Conservation (phyloP, 192 early-diverging fungal genomes). For the Podila epigama region DNA sequence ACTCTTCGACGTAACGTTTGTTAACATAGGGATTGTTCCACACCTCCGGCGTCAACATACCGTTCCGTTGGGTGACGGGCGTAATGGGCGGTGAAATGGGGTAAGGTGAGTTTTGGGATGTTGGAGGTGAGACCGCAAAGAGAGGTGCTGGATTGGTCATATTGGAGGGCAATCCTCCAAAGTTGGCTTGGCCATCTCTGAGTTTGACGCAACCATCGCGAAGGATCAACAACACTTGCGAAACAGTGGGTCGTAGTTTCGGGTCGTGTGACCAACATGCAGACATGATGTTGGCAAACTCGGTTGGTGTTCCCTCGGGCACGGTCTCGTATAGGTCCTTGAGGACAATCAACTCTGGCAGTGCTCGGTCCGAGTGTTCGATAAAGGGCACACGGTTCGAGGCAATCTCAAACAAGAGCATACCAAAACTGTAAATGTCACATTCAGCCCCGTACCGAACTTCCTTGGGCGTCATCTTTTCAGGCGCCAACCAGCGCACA, state of each 20-base stretch:
- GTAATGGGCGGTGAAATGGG: constrained; percentile 24
- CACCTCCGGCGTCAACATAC: constrained; percentile 22
- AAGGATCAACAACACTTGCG: constrained; percentile 35
- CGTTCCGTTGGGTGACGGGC: constrained; percentile 8
- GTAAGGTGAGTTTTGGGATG: neutral
- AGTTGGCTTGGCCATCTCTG: neutral
- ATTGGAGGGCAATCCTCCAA: constrained; percentile 13
- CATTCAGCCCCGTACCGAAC: constrained; percentile 40
- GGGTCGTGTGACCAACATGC: constrained; percentile 48
- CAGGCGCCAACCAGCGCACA: constrained; percentile 46
- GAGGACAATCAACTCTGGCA: constrained; percentile 44
- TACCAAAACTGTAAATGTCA: constrained; percentile 47
- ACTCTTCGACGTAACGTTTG: constrained; percentile 24
- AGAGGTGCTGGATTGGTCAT: constrained; percentile 23
- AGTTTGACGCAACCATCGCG: constrained; percentile 20
- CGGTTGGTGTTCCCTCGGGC: constrained; percentile 19
- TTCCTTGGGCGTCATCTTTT: constrained; percentile 41
- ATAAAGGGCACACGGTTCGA: constrained; percentile 33
- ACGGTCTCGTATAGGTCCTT: constrained; percentile 36
- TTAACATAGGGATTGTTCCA: constrained; percentile 47
- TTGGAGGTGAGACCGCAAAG: constrained; percentile 27
- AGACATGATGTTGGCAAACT: constrained; percentile 42
- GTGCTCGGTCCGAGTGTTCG: constrained; percentile 8
- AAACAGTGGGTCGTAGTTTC: constrained; percentile 28
- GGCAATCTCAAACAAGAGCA: constrained; percentile 46